Conservation (phyloP, 2,329 filamentous ascomycete genomes). For the Penicillium janthinellum region DNA sequence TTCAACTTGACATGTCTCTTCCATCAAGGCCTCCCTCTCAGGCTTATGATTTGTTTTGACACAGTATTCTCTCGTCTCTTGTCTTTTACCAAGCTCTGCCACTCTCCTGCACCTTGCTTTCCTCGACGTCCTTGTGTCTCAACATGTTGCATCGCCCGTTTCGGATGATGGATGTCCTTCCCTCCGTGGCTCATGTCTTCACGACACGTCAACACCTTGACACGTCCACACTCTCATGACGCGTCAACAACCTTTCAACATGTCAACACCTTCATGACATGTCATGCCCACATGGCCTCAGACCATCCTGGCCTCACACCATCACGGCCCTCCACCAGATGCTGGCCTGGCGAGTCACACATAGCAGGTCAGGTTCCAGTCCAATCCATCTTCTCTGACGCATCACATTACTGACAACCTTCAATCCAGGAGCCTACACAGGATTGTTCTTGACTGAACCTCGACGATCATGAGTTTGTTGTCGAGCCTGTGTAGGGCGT, state of each 20-base stretch:
- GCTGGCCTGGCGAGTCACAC: neutral
- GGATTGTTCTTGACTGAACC: neutral
- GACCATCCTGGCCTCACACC: neutral
- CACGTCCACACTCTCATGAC: neutral
- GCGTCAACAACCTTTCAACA: neutral
- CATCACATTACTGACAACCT: neutral
- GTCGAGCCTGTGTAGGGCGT: neutral
- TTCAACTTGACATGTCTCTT: neutral
- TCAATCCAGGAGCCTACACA: neutral
- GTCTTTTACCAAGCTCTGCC: neutral
- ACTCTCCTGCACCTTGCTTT: neutral
- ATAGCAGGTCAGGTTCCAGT: neutral
- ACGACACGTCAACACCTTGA: neutral
- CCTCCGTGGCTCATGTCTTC: neutral
- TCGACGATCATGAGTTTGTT: neutral
- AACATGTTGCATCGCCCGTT: neutral
- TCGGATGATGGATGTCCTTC: neutral
- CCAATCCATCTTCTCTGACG: neutral
- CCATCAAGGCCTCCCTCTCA: neutral
- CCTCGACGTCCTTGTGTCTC: neutral
- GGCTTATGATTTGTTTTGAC: neutral
- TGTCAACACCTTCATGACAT: neutral
- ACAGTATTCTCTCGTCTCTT: neutral
- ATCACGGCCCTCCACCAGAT: neutral
- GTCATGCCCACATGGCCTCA: neutral